Evolutionary conservation across 2,329 filamentous ascomycete species (phyloP).

Genomic region (Didymosphaeria variabile): DNA sequence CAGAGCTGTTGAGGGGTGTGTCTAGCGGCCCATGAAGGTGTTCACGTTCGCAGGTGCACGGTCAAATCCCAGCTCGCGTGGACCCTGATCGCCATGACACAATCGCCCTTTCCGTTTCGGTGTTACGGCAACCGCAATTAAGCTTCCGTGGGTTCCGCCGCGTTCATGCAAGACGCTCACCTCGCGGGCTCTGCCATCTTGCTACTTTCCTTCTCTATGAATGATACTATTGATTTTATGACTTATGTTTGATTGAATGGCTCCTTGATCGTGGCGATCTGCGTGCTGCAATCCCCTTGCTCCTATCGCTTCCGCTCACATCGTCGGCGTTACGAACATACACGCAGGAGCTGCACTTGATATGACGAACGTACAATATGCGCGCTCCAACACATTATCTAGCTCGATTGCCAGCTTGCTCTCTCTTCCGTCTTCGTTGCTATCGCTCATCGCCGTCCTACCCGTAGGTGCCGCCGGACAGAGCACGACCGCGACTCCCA

Average conservation of each 20-base stretch:
- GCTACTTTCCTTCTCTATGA: background rate
- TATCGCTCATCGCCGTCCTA: conserved; percentile 13
- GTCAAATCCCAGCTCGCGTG: conserved; percentile 7
- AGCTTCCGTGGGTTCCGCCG: conserved; percentile 18
- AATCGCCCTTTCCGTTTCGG: conserved; percentile 11
- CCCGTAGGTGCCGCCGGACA: conserved; percentile 5
- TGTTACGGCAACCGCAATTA: background rate
- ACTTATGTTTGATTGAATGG: conserved; percentile 8
- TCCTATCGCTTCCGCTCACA: background rate
- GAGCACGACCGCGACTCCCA: background rate
- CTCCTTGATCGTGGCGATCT: background rate
- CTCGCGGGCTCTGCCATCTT: background rate
- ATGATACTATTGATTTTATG: background rate
- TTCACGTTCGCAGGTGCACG: conserved; percentile 13
- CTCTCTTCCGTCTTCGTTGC: conserved; percentile 3
- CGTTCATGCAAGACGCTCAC: background rate
- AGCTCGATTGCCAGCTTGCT: background rate
- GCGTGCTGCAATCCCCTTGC: background rate
- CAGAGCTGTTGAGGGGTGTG: conserved; percentile 17
- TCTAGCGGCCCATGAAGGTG: conserved; percentile 38
- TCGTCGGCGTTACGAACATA: background rate
- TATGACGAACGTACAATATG: conserved; percentile 11
- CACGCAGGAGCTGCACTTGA: background rate
- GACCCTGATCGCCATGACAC: conserved; percentile 16
- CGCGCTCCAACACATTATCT: background rate